A percentile compares a stretch with the other conserved stretches of the same genome.
Conservation (phyloP, 139 green algal species). For the Prasinococcaceae sp. region DNA sequence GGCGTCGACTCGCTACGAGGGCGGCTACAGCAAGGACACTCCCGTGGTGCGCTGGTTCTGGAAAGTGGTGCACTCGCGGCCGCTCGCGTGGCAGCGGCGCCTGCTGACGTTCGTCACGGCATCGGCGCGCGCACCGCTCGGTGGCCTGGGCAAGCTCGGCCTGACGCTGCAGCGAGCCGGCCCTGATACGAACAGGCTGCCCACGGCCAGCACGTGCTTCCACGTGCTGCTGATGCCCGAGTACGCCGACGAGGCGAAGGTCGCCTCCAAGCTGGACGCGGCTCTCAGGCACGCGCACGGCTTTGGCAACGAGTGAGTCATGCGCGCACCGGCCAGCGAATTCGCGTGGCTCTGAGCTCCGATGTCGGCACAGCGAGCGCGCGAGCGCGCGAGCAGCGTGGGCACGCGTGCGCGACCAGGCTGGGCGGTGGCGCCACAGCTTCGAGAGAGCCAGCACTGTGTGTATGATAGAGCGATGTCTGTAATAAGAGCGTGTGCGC, state of each 20-base stretch:
- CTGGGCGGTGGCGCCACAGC: too few species aligned
- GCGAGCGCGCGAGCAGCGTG: too few species aligned
- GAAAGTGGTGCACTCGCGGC: constrained; percentile 35
- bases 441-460: too few species aligned
- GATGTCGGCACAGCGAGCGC: too few species aligned
- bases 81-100: constrained; percentile 9
- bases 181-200: constrained; percentile 21
- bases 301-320: too few species aligned
- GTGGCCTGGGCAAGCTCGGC: constrained; percentile 19
- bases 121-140: constrained; percentile 21
- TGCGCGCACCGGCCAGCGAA: too few species aligned
- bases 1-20: constrained; percentile 46
- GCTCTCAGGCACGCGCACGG: too few species aligned
- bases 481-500: too few species aligned
- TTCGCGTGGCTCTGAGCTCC: too few species aligned
- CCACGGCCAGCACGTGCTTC: constrained; percentile 85
- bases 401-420: too few species aligned
- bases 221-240: constrained; percentile 74
- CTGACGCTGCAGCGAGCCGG: constrained; percentile 14
- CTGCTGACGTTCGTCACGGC: constrained; percentile 30
- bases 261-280: too few species aligned
- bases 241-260: constrained; percentile 37
- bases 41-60: constrained; percentile 53
- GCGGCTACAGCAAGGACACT: constrained; percentile 37
- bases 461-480: too few species aligned